Base-by-base conservation (phyloP, 768 basidiomycete species). In the Dentipellis sp. region DNA sequence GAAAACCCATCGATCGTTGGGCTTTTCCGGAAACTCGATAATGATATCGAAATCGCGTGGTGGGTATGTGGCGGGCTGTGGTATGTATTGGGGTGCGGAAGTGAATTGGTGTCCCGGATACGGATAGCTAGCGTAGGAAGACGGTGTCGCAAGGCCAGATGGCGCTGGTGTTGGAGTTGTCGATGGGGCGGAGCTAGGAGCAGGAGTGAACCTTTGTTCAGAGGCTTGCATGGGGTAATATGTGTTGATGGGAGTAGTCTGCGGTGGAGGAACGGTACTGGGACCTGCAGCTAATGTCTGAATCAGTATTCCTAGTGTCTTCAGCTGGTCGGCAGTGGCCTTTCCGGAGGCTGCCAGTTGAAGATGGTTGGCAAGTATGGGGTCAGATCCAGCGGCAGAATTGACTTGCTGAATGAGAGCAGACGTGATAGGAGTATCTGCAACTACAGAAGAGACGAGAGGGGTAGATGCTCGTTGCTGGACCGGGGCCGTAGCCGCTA, bases 221-320 rank as follows among this genome's bases (percentile, higher is more conserved):
- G 17, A 21, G 9, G 48, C 14, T 23, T 17, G 48, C 10, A 16
- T 50, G 9, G 48, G 4, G 16, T 50, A n/a, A 29, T 2, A 50
- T 16, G 48, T 21, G 23, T 7, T 50, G 10, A 23, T 23, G 23
- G 48, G 48, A 17, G 22, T 21, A 9, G 52, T 12, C 58, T 12
- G 50, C 19, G 49, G 42, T 45, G 23, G 38, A 42, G 50, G 10
- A 10, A 50, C 52, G 14, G 40, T 9, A 49, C 16, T 63, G 23
- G 55, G 59, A 23, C 46, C 57, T 64, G 66, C 70, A 22, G 82
- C 78, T 46, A 89, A 64, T 21, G 86, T 82, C 58, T 84, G 84
- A 40, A 91, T 83, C n/a, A 88, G 75, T n/a, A 83, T 66, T 22
- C 83, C 84, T 21, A 90, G 79, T 5, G 80, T 80, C 67, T 85